Percentiles rank a stretch among this genome's conserved stretches.
These are phyloP conservation scores for Candida odintsovae DNA, from an alignment of 805 yeast species.

Conservation along the genomic window DNA sequence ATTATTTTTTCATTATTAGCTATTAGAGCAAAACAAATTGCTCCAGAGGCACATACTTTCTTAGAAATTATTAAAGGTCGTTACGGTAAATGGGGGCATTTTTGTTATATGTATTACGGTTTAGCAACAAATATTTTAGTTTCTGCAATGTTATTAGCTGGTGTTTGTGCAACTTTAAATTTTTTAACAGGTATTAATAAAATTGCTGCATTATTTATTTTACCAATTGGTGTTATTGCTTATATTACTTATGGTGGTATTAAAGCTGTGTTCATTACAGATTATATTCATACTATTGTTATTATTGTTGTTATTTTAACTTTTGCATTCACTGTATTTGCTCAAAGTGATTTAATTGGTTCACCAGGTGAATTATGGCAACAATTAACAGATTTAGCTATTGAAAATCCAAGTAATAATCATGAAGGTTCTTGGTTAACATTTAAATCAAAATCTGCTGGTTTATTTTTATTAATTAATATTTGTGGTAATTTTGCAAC, in stretches of 20 bases:
- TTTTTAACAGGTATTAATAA: constrained; percentile 80
- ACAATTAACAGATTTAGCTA: constrained; percentile 53
- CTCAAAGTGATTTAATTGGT: constrained; percentile 65
- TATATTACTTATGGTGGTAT: constrained; percentile 80
- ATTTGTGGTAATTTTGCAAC: constrained; percentile 88
- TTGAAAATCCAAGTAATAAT: constrained; percentile 60
- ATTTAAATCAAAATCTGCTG: constrained; percentile 80
- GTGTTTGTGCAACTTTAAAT: constrained; percentile 79
- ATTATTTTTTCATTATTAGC: constrained; percentile 82
- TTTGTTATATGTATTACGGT: constrained; percentile 69
- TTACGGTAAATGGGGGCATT: constrained; percentile 74
- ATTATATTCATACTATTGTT: constrained; percentile 75
- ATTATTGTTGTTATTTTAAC: constrained; percentile 70
- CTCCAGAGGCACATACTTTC: constrained; percentile 90
- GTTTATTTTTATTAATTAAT: constrained; percentile 84
- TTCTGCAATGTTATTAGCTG: constrained; percentile 87
- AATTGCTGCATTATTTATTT: constrained; percentile 74
- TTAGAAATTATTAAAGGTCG: constrained; percentile 78
- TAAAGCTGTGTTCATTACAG: constrained; percentile 77
- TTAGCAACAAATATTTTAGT: constrained; percentile 84
- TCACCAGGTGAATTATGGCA: constrained; percentile 83
- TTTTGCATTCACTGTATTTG: constrained; percentile 78
- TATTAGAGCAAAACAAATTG: constrained; percentile 80
- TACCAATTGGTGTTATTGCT: constrained; percentile 74
- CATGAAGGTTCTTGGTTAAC: constrained; percentile 85